Conservation (phyloP, 2,329 filamentous ascomycete species). For the Cercospora sp. region DNA sequence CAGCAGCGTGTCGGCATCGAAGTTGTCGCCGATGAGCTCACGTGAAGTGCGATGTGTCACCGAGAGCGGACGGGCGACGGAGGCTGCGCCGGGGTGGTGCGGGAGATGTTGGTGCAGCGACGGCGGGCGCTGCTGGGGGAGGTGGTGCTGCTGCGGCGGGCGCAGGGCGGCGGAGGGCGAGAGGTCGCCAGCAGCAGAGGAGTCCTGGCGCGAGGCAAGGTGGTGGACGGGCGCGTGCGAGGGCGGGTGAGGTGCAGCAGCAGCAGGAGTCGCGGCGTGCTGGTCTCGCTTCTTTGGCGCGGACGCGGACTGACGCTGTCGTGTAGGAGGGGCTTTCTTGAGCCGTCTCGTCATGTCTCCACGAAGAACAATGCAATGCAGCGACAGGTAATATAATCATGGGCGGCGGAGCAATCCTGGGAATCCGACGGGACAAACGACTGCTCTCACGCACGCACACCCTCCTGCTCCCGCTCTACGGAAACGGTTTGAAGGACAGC, state of each 20-base stretch:
- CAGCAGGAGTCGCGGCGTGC: not conserved
- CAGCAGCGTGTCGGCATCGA: conserved; percentile 43
- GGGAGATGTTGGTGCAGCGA: conserved; percentile 5
- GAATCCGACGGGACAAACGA: conserved; percentile 7
- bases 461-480: not conserved
- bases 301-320: not conserved
- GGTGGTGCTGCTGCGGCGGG: conserved; percentile 1
- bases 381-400: conserved; percentile 1
- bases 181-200: conserved; percentile 1
- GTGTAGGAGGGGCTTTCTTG: conserved; percentile 1
- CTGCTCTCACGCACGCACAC: not conserved
- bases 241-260: not conserved
- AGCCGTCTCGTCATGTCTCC: not conserved
- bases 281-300: conserved; percentile 7
- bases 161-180: not conserved
- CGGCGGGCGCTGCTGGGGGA: not conserved
- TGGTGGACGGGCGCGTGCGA: not conserved
- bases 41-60: conserved; percentile 37
- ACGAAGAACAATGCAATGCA: conserved; percentile 11
- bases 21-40: conserved; percentile 44
- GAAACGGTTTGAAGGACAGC: not conserved
- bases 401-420: conserved; percentile 5
- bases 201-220: conserved; percentile 2
- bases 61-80: conserved; percentile 29
- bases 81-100: not conserved